These are phyloP conservation scores for Cicer pinnatifidum DNA, from an alignment of 306 rosid genomes.

Conservation along the genomic window DNA sequence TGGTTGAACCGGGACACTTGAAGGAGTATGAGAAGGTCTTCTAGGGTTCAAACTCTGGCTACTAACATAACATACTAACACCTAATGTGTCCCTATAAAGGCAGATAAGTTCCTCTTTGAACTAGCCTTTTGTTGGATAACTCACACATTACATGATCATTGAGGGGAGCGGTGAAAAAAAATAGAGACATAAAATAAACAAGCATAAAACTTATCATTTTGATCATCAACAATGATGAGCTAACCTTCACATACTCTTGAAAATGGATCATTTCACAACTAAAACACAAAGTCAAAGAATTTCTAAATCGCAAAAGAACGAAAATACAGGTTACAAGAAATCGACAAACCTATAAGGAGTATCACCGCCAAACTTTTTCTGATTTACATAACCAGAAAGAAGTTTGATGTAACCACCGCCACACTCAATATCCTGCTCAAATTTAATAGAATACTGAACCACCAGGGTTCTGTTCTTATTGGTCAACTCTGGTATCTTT, in stretches of 20 bases:
- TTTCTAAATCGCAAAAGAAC: conserved; percentile 4
- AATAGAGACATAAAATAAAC: conserved; percentile 5
- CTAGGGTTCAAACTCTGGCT: not conserved
- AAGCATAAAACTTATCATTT: conserved; percentile 8
- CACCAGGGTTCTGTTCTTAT: conserved; percentile 78
- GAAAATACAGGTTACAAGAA: conserved; percentile 8
- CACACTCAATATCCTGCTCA: conserved; percentile 98
- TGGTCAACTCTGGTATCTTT: conserved; percentile 76
- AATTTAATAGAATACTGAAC: conserved; percentile 84
- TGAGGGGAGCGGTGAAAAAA: not conserved
- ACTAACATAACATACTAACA: not conserved
- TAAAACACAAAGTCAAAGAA: conserved; percentile 7
- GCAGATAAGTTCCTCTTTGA: not conserved
- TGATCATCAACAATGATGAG: conserved; percentile 15
- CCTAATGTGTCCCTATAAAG: not conserved
- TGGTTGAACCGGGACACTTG: not conserved
- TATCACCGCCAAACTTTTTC: conserved; percentile 91
- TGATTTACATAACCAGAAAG: conserved; percentile 95
- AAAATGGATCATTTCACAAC: conserved; percentile 1
- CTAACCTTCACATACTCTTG: conserved; percentile 4
- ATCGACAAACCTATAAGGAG: conserved; percentile 78
- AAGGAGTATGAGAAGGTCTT: not conserved
- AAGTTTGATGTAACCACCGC: conserved; percentile 95
- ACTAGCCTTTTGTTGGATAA: not conserved
- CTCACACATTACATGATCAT: conserved; percentile 14